Evolutionary conservation across 1,139 yeast genomes (phyloP).

Genomic region (Magnusiomyces paraingens): DNA sequence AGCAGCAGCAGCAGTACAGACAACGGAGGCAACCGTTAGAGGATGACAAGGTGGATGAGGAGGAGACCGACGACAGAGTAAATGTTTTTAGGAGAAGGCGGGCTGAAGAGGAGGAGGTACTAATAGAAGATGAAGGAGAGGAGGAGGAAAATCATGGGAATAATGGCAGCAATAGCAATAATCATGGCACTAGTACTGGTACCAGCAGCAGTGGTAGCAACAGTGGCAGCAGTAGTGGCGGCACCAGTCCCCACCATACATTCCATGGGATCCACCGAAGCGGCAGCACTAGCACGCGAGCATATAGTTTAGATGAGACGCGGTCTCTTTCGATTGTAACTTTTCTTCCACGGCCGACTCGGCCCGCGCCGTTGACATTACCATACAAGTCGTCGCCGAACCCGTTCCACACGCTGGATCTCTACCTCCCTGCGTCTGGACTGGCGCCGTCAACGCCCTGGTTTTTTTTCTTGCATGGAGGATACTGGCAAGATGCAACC

Average conservation of each 20-base stretch:
- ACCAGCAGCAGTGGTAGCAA: neutral
- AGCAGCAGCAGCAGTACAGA: neutral
- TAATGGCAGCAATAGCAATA: neutral
- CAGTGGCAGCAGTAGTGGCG: neutral
- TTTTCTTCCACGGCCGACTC: slow-evolving; percentile 14
- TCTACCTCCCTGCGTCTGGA: slow-evolving; percentile 19
- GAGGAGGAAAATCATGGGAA: neutral
- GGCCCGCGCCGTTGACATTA: slow-evolving; percentile 18
- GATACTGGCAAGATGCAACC: slow-evolving; percentile 71
- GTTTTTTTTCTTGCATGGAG: slow-evolving; percentile 66
- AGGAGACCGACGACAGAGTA: neutral
- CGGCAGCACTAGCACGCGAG: too few species aligned
- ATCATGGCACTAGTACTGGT: neutral
- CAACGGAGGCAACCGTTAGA: neutral
- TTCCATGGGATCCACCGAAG: too few species aligned
- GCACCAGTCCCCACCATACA: too few species aligned
- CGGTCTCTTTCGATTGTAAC: neutral
- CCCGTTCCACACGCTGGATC: slow-evolving; percentile 21
- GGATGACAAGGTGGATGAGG: neutral
- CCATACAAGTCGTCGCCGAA: slow-evolving; percentile 21
- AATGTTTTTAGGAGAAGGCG: too few species aligned
- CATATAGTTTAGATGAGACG: too few species aligned
- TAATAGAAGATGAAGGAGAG: too few species aligned
- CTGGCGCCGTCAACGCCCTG: slow-evolving; percentile 20
- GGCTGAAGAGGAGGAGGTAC: too few species aligned